Conservation (phyloP, 2,329 filamentous ascomycete genomes). For the Trichoderma brevicompactum region DNA sequence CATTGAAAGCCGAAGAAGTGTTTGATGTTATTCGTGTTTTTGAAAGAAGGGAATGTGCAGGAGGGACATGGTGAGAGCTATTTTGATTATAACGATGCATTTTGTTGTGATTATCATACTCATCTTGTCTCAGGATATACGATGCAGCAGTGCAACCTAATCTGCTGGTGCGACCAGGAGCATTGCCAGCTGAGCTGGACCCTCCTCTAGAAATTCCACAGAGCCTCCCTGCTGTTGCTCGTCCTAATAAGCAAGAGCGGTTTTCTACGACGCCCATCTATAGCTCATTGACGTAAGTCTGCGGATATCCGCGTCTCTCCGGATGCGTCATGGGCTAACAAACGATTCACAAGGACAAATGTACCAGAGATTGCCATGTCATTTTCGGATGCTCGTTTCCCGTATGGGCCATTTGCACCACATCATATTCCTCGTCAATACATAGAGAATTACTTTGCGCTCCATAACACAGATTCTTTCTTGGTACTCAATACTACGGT, state of each 20-base stretch:
- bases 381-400: slow-evolving; percentile 57
- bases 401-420: slow-evolving; percentile 60
- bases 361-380: slow-evolving; percentile 61
- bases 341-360: slow-evolving; percentile 50
- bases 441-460: slow-evolving; percentile 59
- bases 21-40: slow-evolving; percentile 50
- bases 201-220: slow-evolving; percentile 50
- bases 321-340: neutral
- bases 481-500: slow-evolving; percentile 57
- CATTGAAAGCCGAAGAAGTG: slow-evolving; percentile 50
- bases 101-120: neutral
- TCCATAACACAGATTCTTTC: slow-evolving; percentile 51
- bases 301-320: rapidly evolving
- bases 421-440: slow-evolving; percentile 61
- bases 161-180: slow-evolving; percentile 47
- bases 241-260: slow-evolving; percentile 50
- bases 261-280: slow-evolving; percentile 57
- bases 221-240: slow-evolving; percentile 45
- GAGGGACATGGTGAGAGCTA: slow-evolving; percentile 50
- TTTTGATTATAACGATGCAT: neutral
- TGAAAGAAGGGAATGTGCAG: slow-evolving; percentile 48
- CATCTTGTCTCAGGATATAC: slow-evolving; percentile 51
- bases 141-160: slow-evolving; percentile 48
- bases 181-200: slow-evolving; percentile 51
- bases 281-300: slow-evolving; percentile 52